phyloP scores from a whole-genome alignment of 768 basidiomycete species.

The Hortiboletus flavorubellus region DNA sequence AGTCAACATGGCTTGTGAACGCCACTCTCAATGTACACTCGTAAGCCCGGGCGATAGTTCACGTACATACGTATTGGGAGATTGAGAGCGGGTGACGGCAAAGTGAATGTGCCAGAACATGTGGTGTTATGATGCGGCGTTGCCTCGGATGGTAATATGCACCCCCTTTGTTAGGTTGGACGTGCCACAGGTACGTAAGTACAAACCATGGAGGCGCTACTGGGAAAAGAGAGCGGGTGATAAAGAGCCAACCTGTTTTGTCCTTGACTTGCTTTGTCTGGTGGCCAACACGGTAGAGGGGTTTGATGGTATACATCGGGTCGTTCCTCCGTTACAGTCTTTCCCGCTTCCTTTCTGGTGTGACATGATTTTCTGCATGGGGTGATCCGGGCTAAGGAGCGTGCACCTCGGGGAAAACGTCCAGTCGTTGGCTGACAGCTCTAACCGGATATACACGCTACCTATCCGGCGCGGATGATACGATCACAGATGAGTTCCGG shows the following conservation, averaged over 20 bases:
- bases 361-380: not conserved
- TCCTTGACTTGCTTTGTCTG: not conserved
- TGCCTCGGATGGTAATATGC: not conserved
- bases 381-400: not conserved
- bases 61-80: not conserved
- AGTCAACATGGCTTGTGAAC: not conserved
- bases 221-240: not conserved
- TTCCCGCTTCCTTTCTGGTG: not conserved
- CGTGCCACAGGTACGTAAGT: conserved; percentile 2
- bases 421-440: not conserved
- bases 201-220: not conserved
- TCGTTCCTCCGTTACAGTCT: not conserved
- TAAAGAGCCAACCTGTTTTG: not conserved
- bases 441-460: not conserved
- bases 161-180: not conserved
- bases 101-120: not conserved
- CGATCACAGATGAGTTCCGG: not conserved
- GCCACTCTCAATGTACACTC: not conserved
- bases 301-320: not conserved
- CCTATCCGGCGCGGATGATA: not conserved
- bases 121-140: not conserved
- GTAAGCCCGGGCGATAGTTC: not conserved
- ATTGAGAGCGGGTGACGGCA: not conserved
- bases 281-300: not conserved
- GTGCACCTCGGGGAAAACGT: not conserved